Percentiles rank a stretch among this genome's conserved stretches.
These are phyloP conservation scores for Vitis amurensis DNA, from an alignment of 164 flowering plant genomes.

Conservation along the genomic window DNA sequence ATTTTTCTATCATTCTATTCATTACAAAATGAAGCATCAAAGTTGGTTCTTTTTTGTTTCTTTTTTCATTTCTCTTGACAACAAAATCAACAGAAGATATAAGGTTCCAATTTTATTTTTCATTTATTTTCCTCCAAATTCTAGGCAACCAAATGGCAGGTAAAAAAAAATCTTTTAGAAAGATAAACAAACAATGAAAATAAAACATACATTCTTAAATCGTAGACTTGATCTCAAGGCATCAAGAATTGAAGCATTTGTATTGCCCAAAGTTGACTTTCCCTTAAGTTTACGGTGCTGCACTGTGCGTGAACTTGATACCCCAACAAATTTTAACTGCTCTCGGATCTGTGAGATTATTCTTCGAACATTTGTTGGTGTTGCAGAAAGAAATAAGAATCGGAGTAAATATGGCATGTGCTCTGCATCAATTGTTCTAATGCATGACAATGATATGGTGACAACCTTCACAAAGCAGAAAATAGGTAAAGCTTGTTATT, in stretches of 20 bases:
- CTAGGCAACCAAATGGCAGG: neutral
- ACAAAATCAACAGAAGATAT: too few relatives aligned
- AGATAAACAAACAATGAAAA: neutral
- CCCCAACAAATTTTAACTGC: slow-evolving; percentile 59
- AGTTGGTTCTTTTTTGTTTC: too few relatives aligned
- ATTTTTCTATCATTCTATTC: too few relatives aligned
- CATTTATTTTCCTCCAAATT: too few relatives aligned
- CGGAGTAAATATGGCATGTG: slow-evolving; percentile 76
- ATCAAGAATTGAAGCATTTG: slow-evolving; percentile 64
- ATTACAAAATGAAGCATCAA: too few relatives aligned
- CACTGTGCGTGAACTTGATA: slow-evolving; percentile 25
- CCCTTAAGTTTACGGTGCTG: slow-evolving; percentile 63
- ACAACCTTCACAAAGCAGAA: slow-evolving; percentile 42
- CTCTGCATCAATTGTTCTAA: slow-evolving; percentile 64
- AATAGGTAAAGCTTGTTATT: neutral
- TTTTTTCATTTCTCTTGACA: neutral
- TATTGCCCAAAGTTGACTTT: slow-evolving; percentile 41
- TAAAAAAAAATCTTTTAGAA: neutral
- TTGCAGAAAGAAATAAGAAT: slow-evolving; percentile 71
- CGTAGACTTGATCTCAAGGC: slow-evolving; percentile 72
- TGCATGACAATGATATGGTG: slow-evolving; percentile 68
- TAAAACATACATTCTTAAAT: slow-evolving; percentile 60
- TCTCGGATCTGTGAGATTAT: slow-evolving; percentile 69
- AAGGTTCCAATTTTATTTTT: too few relatives aligned
- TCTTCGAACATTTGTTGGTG: slow-evolving; percentile 53